Evolutionary conservation across 345 rosid species (phyloP).

Genomic region (Limnanthes douglasii): DNA sequence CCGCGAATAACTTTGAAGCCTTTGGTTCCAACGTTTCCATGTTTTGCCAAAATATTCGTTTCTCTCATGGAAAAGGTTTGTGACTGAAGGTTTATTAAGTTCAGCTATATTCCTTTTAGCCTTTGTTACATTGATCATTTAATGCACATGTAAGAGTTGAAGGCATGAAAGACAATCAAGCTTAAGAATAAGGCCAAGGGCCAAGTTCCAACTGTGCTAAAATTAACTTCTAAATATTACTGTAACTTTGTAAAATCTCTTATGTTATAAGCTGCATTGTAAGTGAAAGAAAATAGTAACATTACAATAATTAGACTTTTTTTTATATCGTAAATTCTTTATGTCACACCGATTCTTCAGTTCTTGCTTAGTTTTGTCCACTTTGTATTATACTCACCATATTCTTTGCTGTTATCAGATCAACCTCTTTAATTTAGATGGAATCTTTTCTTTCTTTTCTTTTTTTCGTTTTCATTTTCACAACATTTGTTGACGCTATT

Average conservation of each 20-base stretch:
- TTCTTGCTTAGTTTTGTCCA: not conserved
- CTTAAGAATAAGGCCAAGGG: too few species aligned
- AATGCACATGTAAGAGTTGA: not conserved
- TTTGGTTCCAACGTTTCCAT: slow-evolving; percentile 85
- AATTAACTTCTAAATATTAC: too few species aligned
- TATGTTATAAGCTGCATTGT: too few species aligned
- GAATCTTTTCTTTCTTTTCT: not conserved
- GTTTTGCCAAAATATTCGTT: slow-evolving; percentile 74
- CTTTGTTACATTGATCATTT: not conserved
- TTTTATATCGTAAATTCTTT: not conserved
- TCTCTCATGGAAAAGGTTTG: slow-evolving; percentile 95
- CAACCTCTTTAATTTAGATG: not conserved
- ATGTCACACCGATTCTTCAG: not conserved
- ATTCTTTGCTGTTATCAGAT: not conserved
- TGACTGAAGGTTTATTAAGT: not conserved
- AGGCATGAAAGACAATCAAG: too few species aligned
- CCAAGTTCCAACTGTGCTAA: too few species aligned
- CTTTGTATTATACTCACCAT: not conserved
- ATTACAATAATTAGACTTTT: not conserved
- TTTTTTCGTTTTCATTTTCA: not conserved
- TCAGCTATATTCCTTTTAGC: not conserved
- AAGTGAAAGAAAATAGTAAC: not conserved
- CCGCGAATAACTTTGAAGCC: slow-evolving; percentile 97
- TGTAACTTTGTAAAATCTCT: too few species aligned
- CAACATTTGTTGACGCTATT: not conserved